These are phyloP conservation scores for Eucalyptus sp. DNA, from an alignment of 345 rosid genomes.

Conservation along the genomic window DNA sequence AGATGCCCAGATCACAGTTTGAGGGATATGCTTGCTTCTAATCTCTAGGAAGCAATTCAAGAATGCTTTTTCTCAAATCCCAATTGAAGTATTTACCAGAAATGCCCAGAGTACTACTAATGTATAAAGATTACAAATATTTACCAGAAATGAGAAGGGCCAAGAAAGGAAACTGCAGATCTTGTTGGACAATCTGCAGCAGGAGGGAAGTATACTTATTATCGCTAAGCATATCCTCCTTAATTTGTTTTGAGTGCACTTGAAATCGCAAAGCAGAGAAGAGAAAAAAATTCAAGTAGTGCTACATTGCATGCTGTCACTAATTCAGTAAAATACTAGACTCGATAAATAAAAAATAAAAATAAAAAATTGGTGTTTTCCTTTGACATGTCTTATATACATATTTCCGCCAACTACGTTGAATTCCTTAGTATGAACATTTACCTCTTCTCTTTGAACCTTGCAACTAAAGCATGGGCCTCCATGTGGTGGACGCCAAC, in stretches of 20 bases:
- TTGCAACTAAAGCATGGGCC: conserved; percentile 84
- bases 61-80: not conserved
- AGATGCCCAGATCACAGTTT: not conserved
- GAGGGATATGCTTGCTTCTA: not conserved
- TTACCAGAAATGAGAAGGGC: conserved; percentile 86
- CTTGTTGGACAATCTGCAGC: conserved; percentile 46
- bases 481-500: conserved; percentile 80
- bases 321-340: not conserved
- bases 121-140: not conserved
- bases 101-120: not conserved
- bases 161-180: conserved; percentile 82
- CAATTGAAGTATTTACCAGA: not conserved
- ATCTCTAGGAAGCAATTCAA: not conserved
- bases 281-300: not conserved
- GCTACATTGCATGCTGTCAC: not conserved
- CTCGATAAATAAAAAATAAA: not conserved
- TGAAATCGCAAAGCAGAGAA: not conserved
- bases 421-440: not conserved
- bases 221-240: not conserved
- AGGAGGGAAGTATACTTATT: not conserved
- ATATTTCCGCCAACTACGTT: not conserved
- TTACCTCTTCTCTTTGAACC: conserved; percentile 19
- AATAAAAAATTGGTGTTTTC: not conserved
- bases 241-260: not conserved
- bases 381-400: not conserved